A percentile compares a stretch with the other conserved stretches of the same genome.
Evolutionary conservation across 495 filamentous ascomycete species (phyloP).

Genomic region (Podospora conica): DNA sequence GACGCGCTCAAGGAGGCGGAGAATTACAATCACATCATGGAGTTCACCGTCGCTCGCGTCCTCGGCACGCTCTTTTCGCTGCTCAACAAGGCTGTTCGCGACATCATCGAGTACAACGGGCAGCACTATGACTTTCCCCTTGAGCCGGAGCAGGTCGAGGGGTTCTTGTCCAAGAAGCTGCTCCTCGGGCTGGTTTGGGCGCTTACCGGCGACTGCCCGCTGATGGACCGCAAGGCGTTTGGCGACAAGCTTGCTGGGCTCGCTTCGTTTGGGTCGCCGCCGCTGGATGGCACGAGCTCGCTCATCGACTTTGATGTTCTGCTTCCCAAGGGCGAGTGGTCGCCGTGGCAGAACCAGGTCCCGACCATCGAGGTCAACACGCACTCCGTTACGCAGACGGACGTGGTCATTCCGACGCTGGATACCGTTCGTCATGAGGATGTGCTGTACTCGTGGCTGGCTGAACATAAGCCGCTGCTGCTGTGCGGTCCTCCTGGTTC

Average conservation of each 20-base stretch:
- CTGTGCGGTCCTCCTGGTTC: constrained; percentile 97
- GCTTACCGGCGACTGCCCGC: constrained; percentile 87
- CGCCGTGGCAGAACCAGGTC: constrained; percentile 87
- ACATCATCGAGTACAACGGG: constrained; percentile 89
- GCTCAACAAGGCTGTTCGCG: constrained; percentile 84
- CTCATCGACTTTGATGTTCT: constrained; percentile 93
- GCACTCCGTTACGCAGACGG: constrained; percentile 92
- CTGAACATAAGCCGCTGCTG: constrained; percentile 93
- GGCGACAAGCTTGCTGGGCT: constrained; percentile 74
- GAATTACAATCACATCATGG: constrained; percentile 92
- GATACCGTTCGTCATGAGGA: constrained; percentile 98
- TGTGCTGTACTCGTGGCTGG: constrained; percentile 96
- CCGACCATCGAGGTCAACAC: constrained; percentile 94
- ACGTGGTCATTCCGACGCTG: constrained; percentile 93
- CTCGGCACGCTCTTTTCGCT: constrained; percentile 92
- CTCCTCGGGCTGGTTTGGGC: constrained; percentile 90
- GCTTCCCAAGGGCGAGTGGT: constrained; percentile 81
- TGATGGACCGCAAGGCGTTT: constrained; percentile 80
- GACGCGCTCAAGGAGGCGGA: constrained; percentile 70
- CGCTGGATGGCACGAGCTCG: constrained; percentile 64
- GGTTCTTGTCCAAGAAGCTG: constrained; percentile 86
- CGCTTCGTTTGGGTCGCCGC: constrained; percentile 77
- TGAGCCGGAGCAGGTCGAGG: constrained; percentile 79
- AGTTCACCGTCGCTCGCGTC: constrained; percentile 83
- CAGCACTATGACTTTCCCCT: constrained; percentile 93